These are phyloP conservation scores for Phytophthora hibernalis DNA, from an alignment of 352 stramenopile genomes.

Conservation along the genomic window DNA sequence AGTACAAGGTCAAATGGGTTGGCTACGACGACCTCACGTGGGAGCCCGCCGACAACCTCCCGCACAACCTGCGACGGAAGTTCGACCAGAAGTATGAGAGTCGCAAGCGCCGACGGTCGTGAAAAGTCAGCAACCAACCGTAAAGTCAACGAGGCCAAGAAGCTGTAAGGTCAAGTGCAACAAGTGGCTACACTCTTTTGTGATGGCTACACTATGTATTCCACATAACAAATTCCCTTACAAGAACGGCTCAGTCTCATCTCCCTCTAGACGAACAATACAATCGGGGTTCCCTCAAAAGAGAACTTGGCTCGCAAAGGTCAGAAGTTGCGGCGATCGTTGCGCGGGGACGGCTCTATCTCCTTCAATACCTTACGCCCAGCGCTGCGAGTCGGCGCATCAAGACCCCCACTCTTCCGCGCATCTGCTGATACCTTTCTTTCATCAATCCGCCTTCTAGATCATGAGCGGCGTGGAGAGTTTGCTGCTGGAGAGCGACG, in stretches of 20 bases:
- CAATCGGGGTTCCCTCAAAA: conserved; percentile 23
- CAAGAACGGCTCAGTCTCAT: too few species aligned
- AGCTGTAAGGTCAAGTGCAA: not conserved
- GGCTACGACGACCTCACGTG: conserved; percentile 84
- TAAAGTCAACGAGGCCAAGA: not conserved
- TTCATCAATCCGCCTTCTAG: not conserved
- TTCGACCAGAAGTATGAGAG: conserved; percentile 81
- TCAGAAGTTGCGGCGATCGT: conserved; percentile 1
- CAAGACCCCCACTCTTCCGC: not conserved
- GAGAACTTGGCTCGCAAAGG: conserved; percentile 26
- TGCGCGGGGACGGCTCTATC: conserved; percentile 12
- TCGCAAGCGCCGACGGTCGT: conserved; percentile 38
- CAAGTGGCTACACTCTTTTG: not conserved
- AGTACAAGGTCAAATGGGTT: conserved; percentile 90
- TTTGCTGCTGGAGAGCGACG: conserved; percentile 71
- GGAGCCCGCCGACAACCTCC: conserved; percentile 80
- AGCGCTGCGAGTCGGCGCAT: conserved; percentile 2
- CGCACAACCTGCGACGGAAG: conserved; percentile 80
- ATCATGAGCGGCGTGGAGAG: conserved; percentile 64
- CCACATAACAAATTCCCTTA: too few species aligned
- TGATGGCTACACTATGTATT: too few species aligned
- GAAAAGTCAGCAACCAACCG: not conserved
- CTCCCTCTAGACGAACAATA: conserved; percentile 23
- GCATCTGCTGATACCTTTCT: not conserved
- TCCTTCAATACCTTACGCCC: not conserved